Conservation (phyloP, 108 stramenopile species). For the Nitzschia sp. region DNA sequence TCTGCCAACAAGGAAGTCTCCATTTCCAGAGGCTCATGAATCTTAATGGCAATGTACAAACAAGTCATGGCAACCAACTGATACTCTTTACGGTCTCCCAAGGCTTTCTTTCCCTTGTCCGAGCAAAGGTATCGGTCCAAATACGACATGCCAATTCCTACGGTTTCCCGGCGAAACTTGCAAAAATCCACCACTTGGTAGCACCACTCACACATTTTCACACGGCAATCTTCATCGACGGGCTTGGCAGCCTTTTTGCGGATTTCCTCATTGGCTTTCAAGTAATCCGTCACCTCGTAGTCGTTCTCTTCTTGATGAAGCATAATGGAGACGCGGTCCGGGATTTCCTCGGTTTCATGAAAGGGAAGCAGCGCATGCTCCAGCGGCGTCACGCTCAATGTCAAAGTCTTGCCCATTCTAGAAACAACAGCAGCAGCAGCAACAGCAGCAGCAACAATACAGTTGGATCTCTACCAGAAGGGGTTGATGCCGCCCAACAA, state of each 20-base stretch:
- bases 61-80: constrained; percentile 80
- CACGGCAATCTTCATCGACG: constrained; percentile 62
- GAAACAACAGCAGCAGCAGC: not conserved
- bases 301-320: constrained; percentile 49
- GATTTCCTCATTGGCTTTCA: constrained; percentile 36
- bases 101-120: constrained; percentile 37
- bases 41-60: constrained; percentile 78
- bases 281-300: constrained; percentile 50
- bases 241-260: constrained; percentile 44
- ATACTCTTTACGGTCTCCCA: constrained; percentile 64
- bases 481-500: too few species aligned
- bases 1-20: constrained; percentile 69
- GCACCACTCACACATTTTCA: constrained; percentile 67
- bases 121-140: constrained; percentile 57
- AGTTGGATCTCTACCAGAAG: too few species aligned
- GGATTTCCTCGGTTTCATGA: constrained; percentile 41
- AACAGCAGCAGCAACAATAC: not conserved
- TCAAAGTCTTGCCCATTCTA: constrained; percentile 24
- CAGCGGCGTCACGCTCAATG: constrained; percentile 20
- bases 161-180: constrained; percentile 69
- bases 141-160: constrained; percentile 73
- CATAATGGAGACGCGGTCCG: constrained; percentile 48
- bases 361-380: constrained; percentile 44
- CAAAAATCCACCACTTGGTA: constrained; percentile 62
- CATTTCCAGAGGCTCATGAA: constrained; percentile 79